Base-by-base conservation (phyloP, 2,329 filamentous ascomycete species). In the Aspergillus pseudonomiae region DNA sequence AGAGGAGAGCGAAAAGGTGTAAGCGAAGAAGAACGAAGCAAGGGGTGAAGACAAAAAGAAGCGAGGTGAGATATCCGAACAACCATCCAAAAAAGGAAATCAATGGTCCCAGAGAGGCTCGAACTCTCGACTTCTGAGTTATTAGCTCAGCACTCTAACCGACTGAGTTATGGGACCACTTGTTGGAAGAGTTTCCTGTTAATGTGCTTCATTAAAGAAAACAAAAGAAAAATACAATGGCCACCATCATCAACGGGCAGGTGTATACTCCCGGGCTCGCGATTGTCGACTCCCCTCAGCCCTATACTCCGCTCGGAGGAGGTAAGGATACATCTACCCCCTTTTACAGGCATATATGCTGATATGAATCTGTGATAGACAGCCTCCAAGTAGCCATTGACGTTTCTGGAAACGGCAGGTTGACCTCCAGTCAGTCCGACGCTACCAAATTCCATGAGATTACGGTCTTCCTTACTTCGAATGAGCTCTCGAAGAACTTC, bases 191-290 rank as follows among this genome's bases (percentile, higher is more conserved):
- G 6, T 4, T 6, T 1, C n/a, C 21, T 24, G 21, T 24, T 54
- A 54, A 54, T 19, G 4, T 21, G 4, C 11, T 24, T 36, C 0
- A 54, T 54, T 3, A 54, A 10, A 16, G n/a, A 1, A n/a, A 36
- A 16, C 21, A 24, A 11, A 3, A n/a, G n/a, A 3, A 26, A 4
- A 11, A 26, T 16, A 26, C 88, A 86, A 56, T 87, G 84, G 36
- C 84, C 83, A 68, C 85, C 85, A 5, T 89, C 88, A 65, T 86
- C 26, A 86, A 86, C 68, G 89, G 89, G 19, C 88, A 91, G 69
- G 85, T 92, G 60, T 91, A 85, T 70, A 92, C 89, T 0, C 89
- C 89, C 0, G 89, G 89, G 0, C 83, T 91, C 61, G 88, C 84
- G 28, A 85, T 91, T 61, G 79, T 91, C 41, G 85, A 91, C 75